phyloP scores from a whole-genome alignment of 2,329 filamentous ascomycete genomes.

The Trichothecium roseum region DNA sequence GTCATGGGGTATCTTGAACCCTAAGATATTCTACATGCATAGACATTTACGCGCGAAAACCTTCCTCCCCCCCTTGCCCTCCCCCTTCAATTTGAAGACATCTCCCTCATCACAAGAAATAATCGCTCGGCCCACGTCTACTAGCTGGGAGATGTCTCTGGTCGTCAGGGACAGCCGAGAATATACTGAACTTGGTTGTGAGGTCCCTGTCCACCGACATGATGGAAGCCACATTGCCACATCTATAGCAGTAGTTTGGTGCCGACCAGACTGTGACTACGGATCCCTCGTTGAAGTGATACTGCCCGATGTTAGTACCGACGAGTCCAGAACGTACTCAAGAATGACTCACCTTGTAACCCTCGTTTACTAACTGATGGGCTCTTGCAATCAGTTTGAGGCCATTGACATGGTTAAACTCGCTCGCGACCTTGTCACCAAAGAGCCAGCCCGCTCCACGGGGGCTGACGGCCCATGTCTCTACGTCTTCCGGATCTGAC shows the following conservation, averaged over 20 bases:
- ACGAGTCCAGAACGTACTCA: neutral
- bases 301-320: slow-evolving; percentile 34
- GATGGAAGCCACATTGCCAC: slow-evolving; percentile 93
- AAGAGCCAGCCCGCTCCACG: slow-evolving; percentile 97
- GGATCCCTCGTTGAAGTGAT: slow-evolving; percentile 89
- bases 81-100: slow-evolving; percentile 1
- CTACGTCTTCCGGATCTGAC: slow-evolving; percentile 94
- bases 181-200: slow-evolving; percentile 85
- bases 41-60: slow-evolving; percentile 7
- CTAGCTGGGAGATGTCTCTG: slow-evolving; percentile 69
- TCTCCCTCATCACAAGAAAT: slow-evolving; percentile 48
- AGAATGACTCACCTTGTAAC: slow-evolving; percentile 69
- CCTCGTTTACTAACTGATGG: slow-evolving; percentile 97
- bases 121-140: slow-evolving; percentile 56
- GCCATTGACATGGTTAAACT: slow-evolving; percentile 94
- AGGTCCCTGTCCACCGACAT: slow-evolving; percentile 84
- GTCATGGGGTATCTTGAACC: slow-evolving; percentile 29
- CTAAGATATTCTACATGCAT: slow-evolving; percentile 30
- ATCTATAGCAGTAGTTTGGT: slow-evolving; percentile 90
- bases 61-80: neutral
- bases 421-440: slow-evolving; percentile 91
- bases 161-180: slow-evolving; percentile 80
- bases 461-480: slow-evolving; percentile 92
- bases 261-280: slow-evolving; percentile 98
- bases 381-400: slow-evolving; percentile 92